Evolutionary conservation across 352 stramenopile genomes (phyloP), one percentile per base, ranked within the genome.

Genomic region (Pythium insidiosum): DNA sequence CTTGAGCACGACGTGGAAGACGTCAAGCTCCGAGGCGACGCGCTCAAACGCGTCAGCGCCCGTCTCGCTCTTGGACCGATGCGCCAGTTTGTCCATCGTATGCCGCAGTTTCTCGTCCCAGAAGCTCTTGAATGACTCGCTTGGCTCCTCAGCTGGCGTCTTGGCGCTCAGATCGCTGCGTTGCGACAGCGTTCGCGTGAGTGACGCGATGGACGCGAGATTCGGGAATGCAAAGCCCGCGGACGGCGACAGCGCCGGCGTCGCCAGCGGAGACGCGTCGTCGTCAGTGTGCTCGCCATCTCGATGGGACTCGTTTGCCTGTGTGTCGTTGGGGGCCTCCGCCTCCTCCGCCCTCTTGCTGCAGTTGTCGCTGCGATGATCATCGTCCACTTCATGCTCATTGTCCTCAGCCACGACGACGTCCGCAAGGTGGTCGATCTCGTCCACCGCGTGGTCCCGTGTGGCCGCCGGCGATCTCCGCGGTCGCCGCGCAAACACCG

Each of bases 1-100:
- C 53, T 88, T 70, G 15, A 92, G 46, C 6, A 88, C 31, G 29
- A 92, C 46, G 23, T 87, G 72, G 50, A 92, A 92, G 15, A 85
- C 56, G 31, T 88, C 68, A 6, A 56, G 38, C 20, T 47, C 28
- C 0, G 40, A 33, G 4, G 37, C 29, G 38, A 53, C 26, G 22
- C 50, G 50, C 21, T 63, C 61, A 15, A 55, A 61, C 21, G 37
- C 50, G 25, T 42, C 43, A 11, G 33, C 31, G 19, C 22, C 35
- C 1, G 47, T 37, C 4, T 64, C 59, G 9, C 21, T 46, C 23
- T 63, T 68, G 6, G 48, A 34, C 1, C 56, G 56, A 21, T 51
- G 64, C 16, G 65, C 51, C 11, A 88, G 50, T 44, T 66, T 56
- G 13, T 82, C 68, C 75, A 83, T 81, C 6, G 73, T 75, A 28